Evolutionary conservation across 495 filamentous ascomycete genomes (phyloP), one percentile per base, ranked within the genome.

Genomic region (Neurospora sp.): DNA sequence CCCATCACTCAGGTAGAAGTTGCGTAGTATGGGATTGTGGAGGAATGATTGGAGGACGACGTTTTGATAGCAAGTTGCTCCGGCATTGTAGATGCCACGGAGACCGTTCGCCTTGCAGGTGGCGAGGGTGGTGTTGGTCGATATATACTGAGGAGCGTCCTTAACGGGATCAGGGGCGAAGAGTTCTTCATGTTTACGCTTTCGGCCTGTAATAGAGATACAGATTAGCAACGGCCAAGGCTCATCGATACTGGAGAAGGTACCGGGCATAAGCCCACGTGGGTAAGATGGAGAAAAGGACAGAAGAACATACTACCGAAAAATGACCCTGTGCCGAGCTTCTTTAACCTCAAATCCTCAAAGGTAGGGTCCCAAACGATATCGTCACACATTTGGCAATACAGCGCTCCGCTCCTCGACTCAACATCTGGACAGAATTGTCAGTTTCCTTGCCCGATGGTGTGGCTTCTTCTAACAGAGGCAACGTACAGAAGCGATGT

Each of bases 21-120:
- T 93, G 62, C 90, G 89, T 0, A 98, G 86, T 41, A 95, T 86
- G 1, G 94, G 94, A 79, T 97, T 96, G 81, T 97, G 94, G 39
- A 97, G 86, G 66, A 98, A 87, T 23, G 89, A 91, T 79, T 98
- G 95, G 18, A 98, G 85, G 66, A 97, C 91, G 39, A 97, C 94
- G 75, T 93, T 94, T 87, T 97, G 92, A 80, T 96, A 98, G 83
- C 95, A 98, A 5, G 95, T 97, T 23, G 93, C 92, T 16, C 95
- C 95, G 81, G 96, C 93, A 79, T 98, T 98, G 79, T 93, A 95
- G 44, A 98, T 90, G n/a, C 95, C 95, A 8, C 94, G 90, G 39
- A 96, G 85, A 8, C 91, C 91, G 44, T 86, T 90, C 5, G 91
- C 90, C 44, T 89, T 90, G 79, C 92, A 94, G 1, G 92, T 90